Base-by-base conservation (phyloP, 768 basidiomycete species). In the Tricholoma sp. region DNA sequence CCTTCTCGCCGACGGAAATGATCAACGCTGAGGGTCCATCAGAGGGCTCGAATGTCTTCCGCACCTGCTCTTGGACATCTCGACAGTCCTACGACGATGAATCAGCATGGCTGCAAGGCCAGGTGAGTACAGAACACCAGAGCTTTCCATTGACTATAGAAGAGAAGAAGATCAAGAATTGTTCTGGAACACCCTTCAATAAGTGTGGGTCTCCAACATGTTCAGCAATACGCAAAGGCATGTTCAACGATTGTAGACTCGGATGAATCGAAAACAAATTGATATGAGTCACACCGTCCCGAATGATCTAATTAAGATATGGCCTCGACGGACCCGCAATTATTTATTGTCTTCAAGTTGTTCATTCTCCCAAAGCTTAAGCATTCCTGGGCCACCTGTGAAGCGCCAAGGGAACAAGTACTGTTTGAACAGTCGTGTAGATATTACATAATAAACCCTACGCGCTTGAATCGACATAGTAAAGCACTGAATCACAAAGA, bases 101-200 rank as follows among this genome's bases (percentile, higher is more conserved):
- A 5, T 59, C 27, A 58, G 43, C n/a, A 35, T 35, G 16, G 24
- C 14, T 16, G 35, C 46, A 55, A 10, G 29, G 37, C n/a, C 24
- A 7, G 24, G n/a, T 41, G 76, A 78, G 49, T 62, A 90, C 89
- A 22, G 85, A 80, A 66, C 89, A 91, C 89, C 89, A 91, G 66
- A 84, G 69, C 54, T 72, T 67, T 24, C 83, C 87, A 57, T 81
- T 75, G 1, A 83, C 78, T 51, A 84, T 73, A 18, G 86, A 88
- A 9, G 88, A 80, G 59, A 85, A 89, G 67, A 91, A 89, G n/a
- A 91, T 72, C 24, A 89, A 54, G 57, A 78, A 88, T 14, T 73
- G 65, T 41, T 83, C 82, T n/a, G 76, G 70, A 9, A 72, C 75
- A 29, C 71, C 65, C 55, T 69, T 61, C 19, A 83, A 70, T 2